A percentile compares a stretch with the other conserved stretches of the same genome.
Evolutionary conservation across 345 rosid species (phyloP).

Genomic region (Toxicodendron radicans): DNA sequence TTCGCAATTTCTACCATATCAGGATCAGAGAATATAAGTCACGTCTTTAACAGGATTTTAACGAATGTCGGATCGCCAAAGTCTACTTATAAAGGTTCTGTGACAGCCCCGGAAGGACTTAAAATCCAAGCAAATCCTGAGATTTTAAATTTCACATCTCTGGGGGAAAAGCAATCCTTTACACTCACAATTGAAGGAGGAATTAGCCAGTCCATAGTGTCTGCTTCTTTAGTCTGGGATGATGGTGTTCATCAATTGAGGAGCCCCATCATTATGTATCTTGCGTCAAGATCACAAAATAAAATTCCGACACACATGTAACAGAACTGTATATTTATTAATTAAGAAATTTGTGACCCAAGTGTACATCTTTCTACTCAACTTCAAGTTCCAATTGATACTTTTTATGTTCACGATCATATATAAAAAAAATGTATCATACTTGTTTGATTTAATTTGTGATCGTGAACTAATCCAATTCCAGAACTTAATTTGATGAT

Average conservation of each 20-base stretch:
- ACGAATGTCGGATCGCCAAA: constrained; percentile 34
- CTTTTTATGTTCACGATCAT: no score
- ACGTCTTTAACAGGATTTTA: constrained; percentile 26
- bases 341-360: no score
- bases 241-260: constrained; percentile 34
- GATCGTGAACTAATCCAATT: no score
- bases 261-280: constrained; percentile 32
- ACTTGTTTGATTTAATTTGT: no score
- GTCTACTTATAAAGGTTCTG: constrained; percentile 26
- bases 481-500: no score
- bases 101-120: constrained; percentile 22
- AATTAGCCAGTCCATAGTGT: neutral
- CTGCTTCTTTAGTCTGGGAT: constrained; percentile 36
- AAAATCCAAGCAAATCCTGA: constrained; percentile 21
- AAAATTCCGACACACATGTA: neutral
- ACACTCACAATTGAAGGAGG: constrained; percentile 22
- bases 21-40: neutral
- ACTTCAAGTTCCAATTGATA: no score
- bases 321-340: no score
- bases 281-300: neutral
- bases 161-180: constrained; percentile 21
- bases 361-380: no score
- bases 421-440: no score
- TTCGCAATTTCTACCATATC: constrained; percentile 16
- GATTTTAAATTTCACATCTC: constrained; percentile 23